Base-by-base conservation (phyloP, 805 yeast genomes). In the Sporopachydermia lactativora region DNA sequence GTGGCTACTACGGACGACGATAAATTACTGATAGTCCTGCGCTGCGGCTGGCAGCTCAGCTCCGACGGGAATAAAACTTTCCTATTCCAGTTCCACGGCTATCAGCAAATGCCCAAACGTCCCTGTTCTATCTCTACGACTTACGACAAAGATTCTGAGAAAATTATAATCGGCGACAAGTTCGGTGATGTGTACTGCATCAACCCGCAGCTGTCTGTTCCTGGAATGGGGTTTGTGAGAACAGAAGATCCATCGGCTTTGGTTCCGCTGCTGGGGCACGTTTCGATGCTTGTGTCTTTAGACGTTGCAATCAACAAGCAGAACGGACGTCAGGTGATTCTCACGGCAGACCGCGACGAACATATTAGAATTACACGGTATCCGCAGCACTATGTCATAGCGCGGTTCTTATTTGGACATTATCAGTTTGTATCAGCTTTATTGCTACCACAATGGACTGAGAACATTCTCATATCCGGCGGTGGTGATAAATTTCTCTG, bases 301-400 rank as follows among this genome's bases (percentile, higher is more conserved):
- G 52, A 67, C 18, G 62, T 76, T 18, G 31, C 31, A 24, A 8
- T 24, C 13, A 8, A 24, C n/a, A 24, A 24, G 31, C 31, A 24
- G n/a, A 24, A 8, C n/a, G 64, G 68, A 8, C 49, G 51, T 2
- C 62, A 57, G 36, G 80, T 60, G 44, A 56, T 88, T 13, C 66
- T 89, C 42, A 77, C 94, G 1, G 76, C 88, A 34, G 99, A 92
- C 62, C 72, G 98, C 60, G 99, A 92, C 59, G 99, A 92, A 59
- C 99, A 94, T 58, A 81, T 92, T 46, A 72, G 94, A 55, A 68
- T 92, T 14, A 73, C 95, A 2, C 70, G 75, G 47, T 85, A 71
- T 51, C 97, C 96, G 2, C 70, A 77, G 46, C 65, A 88, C 3
- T 84, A 66, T 50, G 73, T 86, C 17, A 77, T 94, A 40, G 81